These are phyloP conservation scores for Ceratocystis harringtonii DNA, from an alignment of 2,329 filamentous ascomycete species.

Conservation along the genomic window DNA sequence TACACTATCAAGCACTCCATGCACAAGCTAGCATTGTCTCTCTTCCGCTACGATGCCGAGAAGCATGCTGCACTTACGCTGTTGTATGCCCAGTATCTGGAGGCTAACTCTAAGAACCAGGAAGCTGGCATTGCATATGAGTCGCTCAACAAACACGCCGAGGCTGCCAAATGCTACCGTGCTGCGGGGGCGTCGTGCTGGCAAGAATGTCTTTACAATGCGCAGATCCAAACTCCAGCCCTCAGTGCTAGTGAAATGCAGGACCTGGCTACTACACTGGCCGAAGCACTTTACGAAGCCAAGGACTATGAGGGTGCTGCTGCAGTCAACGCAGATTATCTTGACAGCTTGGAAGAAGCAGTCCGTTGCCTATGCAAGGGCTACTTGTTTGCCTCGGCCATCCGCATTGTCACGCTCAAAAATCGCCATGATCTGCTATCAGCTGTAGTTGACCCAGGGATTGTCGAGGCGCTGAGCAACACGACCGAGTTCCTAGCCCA, in stretches of 20 bases:
- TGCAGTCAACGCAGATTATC: slow-evolving; percentile 66
- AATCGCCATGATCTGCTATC: slow-evolving; percentile 46
- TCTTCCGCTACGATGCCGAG: slow-evolving; percentile 68
- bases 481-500: slow-evolving; percentile 88
- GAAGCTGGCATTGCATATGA: slow-evolving; percentile 88
- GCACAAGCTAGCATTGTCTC: slow-evolving; percentile 58
- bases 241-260: slow-evolving; percentile 44
- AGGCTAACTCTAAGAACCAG: slow-evolving; percentile 58
- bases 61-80: slow-evolving; percentile 54
- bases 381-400: slow-evolving; percentile 77
- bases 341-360: slow-evolving; percentile 54
- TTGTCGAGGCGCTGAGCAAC: slow-evolving; percentile 64
- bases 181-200: slow-evolving; percentile 62
- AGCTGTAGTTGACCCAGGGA: slow-evolving; percentile 57
- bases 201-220: slow-evolving; percentile 77
- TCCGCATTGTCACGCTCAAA: slow-evolving; percentile 54
- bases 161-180: slow-evolving; percentile 71
- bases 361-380: slow-evolving; percentile 72
- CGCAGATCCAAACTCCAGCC: slow-evolving; percentile 49
- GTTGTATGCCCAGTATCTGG: slow-evolving; percentile 66
- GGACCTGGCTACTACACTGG: slow-evolving; percentile 57
- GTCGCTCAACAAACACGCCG: slow-evolving; percentile 56
- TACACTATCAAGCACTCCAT: slow-evolving; percentile 71
- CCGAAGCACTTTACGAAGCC: slow-evolving; percentile 63
- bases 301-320: slow-evolving; percentile 75